Evolutionary conservation across 2,329 filamentous ascomycete species (phyloP), one percentile per base, ranked within the genome.

Genomic region (Aspergillus aculeatus): DNA sequence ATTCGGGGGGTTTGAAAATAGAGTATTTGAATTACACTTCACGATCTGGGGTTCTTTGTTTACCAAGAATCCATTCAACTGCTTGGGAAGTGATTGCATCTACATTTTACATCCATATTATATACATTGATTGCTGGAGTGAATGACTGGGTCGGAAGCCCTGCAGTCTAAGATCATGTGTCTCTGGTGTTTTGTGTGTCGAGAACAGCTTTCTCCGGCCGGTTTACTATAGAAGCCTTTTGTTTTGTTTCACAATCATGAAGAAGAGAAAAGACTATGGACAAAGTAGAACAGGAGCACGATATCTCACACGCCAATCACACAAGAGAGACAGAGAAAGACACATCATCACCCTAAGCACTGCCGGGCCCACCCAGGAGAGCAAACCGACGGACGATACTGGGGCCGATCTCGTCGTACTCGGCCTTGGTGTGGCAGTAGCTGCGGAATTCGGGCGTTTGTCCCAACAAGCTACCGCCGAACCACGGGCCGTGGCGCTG

Each of bases 401-500:
- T 93, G 16, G 94, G 94, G 19, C 95, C 94, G 75, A 96, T 93
- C 82, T 97, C 94, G 78, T 97, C 91, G 75, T 97, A 97, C 83
- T 94, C 78, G 53, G 75, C 79, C 82, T 95, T 95, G 59, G 91
- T 99, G 79, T 99, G 96, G 82, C 95, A 99, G 81, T 98, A 99
- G 73, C 92, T 97, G 76, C 92, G 87, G 84, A 99, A 99, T 78
- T 99, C 96, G 4, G 96, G 94, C 6, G 95, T 99, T 82, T 98
- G 94, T 57, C 94, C 96, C 62, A 99, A 83, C 79, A 99, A 83
- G 80, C 92, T 96, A 69, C 95, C 95, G 77, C 95, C 95, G 75
- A 99, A 99, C 95, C 95, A 99, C 32, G 95, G 95, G 19, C 95
- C 95, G 75, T 99, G 94, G 73, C 94, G 85, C 84, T 99, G 95